Conservation (phyloP, 495 filamentous ascomycete species). For the Hyaloscypha finlandica region DNA sequence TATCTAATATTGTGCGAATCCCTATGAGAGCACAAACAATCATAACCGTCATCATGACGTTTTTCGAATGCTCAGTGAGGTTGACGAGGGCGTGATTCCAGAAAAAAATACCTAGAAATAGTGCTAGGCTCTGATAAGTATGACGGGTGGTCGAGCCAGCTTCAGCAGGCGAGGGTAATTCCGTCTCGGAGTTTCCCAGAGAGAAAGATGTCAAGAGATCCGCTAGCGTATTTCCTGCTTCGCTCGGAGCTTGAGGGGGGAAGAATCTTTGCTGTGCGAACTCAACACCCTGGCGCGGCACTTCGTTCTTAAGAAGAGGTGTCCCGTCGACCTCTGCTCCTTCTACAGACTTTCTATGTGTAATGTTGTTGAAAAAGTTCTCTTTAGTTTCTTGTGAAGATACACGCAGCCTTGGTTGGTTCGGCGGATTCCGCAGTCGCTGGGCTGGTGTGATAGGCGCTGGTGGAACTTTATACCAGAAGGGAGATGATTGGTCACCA, state of each 20-base stretch:
- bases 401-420: slow-evolving; percentile 48
- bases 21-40: slow-evolving; percentile 9
- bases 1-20: slow-evolving; percentile 19
- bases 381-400: slow-evolving; percentile 43
- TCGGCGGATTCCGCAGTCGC: slow-evolving; percentile 61
- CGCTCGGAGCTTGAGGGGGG: slow-evolving; percentile 14
- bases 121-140: slow-evolving; percentile 7
- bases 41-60: slow-evolving; percentile 18
- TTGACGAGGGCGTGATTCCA: slow-evolving; percentile 19
- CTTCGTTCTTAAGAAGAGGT: background rate
- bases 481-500: slow-evolving; percentile 42
- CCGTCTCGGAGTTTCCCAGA: slow-evolving; percentile 3
- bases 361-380: slow-evolving; percentile 43
- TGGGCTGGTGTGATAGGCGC: slow-evolving; percentile 66
- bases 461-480: slow-evolving; percentile 63
- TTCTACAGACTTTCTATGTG: background rate
- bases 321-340: background rate
- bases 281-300: slow-evolving; percentile 33
- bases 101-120: slow-evolving; percentile 21
- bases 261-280: slow-evolving; percentile 57
- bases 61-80: slow-evolving; percentile 17
- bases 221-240: slow-evolving; percentile 43
- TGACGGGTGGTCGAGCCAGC: slow-evolving; percentile 6
- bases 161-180: background rate
- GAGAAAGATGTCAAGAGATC: slow-evolving; percentile 32